Evolutionary conservation across 306 rosid genomes (phyloP).

Genomic region (Quercus wislizeni): DNA sequence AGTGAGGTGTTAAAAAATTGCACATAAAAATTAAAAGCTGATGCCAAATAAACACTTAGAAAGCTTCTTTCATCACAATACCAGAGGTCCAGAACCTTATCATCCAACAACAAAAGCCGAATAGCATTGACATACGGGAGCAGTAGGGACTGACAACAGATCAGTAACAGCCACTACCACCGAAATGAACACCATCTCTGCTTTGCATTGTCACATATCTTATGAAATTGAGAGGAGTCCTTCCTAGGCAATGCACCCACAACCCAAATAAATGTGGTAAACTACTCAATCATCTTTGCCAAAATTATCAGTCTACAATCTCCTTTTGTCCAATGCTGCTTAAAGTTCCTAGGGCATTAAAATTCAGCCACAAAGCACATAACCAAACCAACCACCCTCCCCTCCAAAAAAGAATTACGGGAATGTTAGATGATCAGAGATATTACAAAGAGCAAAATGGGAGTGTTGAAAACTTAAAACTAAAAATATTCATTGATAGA

Average conservation of each 20-base stretch:
- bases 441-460: too few species aligned
- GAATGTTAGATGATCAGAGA: too few species aligned
- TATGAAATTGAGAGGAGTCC: conserved; percentile 34
- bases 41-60: not conserved
- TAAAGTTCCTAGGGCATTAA: conserved; percentile 17
- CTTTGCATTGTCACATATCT: conserved; percentile 38
- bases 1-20: too few species aligned
- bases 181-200: conserved; percentile 53
- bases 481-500: not conserved
- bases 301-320: conserved; percentile 19
- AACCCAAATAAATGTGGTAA: conserved; percentile 15
- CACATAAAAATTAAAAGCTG: too few species aligned
- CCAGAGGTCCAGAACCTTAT: not conserved
- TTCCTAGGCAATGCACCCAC: conserved; percentile 11
- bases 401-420: too few species aligned
- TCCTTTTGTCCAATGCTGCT: conserved; percentile 21
- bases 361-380: conserved; percentile 8
- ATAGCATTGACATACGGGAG: conserved; percentile 65
- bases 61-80: conserved; percentile 9
- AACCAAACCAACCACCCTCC: not conserved
- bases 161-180: conserved; percentile 58
- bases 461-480: not conserved
- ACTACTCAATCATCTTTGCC: conserved; percentile 11
- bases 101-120: conserved; percentile 49
- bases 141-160: conserved; percentile 58